Conservation (phyloP, 2,329 filamentous ascomycete species). For the Microdochium trichocladiopsis region DNA sequence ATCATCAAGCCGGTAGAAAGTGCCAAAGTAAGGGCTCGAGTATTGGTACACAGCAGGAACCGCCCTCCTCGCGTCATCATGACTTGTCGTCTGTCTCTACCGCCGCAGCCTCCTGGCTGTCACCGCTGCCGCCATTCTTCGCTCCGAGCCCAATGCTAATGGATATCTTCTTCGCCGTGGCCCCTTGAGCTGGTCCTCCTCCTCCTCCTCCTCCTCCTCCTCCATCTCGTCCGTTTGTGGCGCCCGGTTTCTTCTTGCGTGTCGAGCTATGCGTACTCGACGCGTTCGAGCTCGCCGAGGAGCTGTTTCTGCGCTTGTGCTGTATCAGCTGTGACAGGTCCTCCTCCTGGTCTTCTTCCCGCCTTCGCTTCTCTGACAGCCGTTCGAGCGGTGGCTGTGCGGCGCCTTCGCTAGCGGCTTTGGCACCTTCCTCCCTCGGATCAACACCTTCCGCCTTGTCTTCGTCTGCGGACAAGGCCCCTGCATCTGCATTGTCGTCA, state of each 20-base stretch:
- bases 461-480: constrained; percentile 24
- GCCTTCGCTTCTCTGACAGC: constrained; percentile 78
- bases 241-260: constrained; percentile 35
- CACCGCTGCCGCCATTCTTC: constrained; percentile 18
- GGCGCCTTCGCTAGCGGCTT: constrained; percentile 25
- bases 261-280: constrained; percentile 29
- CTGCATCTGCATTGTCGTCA: constrained; percentile 52
- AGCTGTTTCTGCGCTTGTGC: constrained; percentile 55
- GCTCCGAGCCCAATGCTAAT: constrained; percentile 46
- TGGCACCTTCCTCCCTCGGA: constrained; percentile 17
- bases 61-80: background rate
- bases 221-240: constrained; percentile 29
- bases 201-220: constrained; percentile 28
- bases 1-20: background rate
- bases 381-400: constrained; percentile 64
- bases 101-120: constrained; percentile 9
- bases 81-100: background rate
- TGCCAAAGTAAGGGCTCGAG: background rate
- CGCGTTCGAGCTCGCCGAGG: constrained; percentile 36
- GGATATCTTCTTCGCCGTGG: constrained; percentile 44
- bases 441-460: constrained; percentile 11
- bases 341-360: constrained; percentile 91
- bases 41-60: background rate
- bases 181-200: constrained; percentile 11
- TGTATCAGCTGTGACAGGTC: constrained; percentile 77